Percentiles rank a stretch among this genome's conserved stretches.
Conservation (phyloP, 2,329 filamentous ascomycete species). For the Fusarium phyllophilum region DNA sequence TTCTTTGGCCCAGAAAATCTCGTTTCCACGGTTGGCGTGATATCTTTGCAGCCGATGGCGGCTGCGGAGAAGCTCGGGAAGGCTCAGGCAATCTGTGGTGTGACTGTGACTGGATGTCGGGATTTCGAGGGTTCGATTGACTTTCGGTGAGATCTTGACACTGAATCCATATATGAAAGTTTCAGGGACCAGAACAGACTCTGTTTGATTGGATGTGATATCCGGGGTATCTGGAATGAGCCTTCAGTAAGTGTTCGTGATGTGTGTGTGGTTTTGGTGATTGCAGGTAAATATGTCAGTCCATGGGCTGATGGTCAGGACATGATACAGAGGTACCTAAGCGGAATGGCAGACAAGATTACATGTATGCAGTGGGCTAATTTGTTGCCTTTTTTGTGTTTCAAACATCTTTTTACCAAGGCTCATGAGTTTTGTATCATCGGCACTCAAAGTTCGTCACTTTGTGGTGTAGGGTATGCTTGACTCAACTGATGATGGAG, state of each 20-base stretch:
- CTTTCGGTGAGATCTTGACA: not conserved
- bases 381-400: not conserved
- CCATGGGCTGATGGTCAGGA: not conserved
- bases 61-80: constrained; percentile 28
- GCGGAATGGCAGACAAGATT: not conserved
- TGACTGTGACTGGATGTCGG: constrained; percentile 27
- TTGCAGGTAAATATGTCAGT: not conserved
- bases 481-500: not conserved
- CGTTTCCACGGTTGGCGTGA: not conserved
- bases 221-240: not conserved
- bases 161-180: not conserved
- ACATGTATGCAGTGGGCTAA: not conserved
- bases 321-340: not conserved
- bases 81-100: constrained; percentile 31
- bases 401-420: not conserved
- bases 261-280: not conserved
- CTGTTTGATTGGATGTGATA: not conserved
- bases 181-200: not conserved
- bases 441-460: not conserved
- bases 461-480: constrained; percentile 29
- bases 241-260: not conserved
- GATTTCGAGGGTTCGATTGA: constrained; percentile 19
- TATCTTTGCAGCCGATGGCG: not conserved
- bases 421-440: not conserved
- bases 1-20: not conserved